Base-by-base conservation (phyloP, 2,329 filamentous ascomycete species). In the Arthrobotrys megalospora region DNA sequence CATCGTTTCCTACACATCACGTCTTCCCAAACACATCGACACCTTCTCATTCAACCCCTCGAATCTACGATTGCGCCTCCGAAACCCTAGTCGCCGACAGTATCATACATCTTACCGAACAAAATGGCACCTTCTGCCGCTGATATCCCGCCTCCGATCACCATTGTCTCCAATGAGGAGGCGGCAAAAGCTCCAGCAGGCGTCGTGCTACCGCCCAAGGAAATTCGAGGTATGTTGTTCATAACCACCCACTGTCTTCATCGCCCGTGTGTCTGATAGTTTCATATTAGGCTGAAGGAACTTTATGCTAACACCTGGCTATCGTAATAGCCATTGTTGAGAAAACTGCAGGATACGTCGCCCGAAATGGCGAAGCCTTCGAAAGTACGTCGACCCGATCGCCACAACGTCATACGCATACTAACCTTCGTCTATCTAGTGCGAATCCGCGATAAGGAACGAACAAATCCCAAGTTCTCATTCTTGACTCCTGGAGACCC, bases 281-380 rank as follows among this genome's bases (percentile, higher is more conserved):
- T 58, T 68, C 45, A 85, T 73, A 63, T 21, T 71, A 55, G 77
- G 71, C 76, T 72, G 50, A 38, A 53, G 36, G 65, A 64, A 84
- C 85, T 8, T 8, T 60, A 60, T 47, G 60, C 73, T 77, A 43
- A 76, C 65, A 60, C 52, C 80, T 38, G 58, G 45, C 58, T 79
- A 48, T 45, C 10, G 14, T 48, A 64, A 58, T 78, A 87, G 87
- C 87, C 19, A 89, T 95, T 81, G 90, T 99, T 83, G 94, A 97
- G 85, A 98, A 97, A 86, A 97, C 95, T 11, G 95, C 96, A 66
- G 94, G 94, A 55, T 98, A 96, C 84, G 93, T 97, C 75, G 91
- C 91, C 76, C 88, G 90, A 81, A 89, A 89, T 82, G 89, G 89
- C 41, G 82, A 85, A 11, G 84, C 90, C 6, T 94, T 96, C 83